Evolutionary conservation across 208 protist species (phyloP).

Genomic region (Herpetomonas tarakana): DNA sequence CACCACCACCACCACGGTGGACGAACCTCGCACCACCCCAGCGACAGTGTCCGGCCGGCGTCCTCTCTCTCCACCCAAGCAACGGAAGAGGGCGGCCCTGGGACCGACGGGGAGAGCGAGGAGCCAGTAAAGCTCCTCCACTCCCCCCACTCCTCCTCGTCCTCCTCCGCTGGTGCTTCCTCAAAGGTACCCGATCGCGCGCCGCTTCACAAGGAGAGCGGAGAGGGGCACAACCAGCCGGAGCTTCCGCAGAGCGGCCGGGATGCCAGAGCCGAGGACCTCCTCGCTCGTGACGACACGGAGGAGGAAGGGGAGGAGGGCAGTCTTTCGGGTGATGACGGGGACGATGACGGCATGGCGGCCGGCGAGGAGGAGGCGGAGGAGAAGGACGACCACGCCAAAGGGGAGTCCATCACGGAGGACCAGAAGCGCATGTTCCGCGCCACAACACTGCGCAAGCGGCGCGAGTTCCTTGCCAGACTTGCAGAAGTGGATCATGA

Average conservation of each 20-base stretch:
- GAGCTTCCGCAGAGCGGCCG: background rate
- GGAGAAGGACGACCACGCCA: background rate
- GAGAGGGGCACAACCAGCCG: no score
- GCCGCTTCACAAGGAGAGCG: no score
- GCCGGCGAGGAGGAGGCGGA: background rate
- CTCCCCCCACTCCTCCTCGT: no score
- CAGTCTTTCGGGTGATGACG: background rate
- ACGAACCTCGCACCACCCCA: background rate
- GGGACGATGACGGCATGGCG: slow-evolving; percentile 1
- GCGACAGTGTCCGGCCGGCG: no score
- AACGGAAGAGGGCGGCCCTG: background rate
- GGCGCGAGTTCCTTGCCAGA: background rate
- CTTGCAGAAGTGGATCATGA: background rate
- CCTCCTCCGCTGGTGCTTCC: no score
- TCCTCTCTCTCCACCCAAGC: no score
- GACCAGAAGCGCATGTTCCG: background rate
- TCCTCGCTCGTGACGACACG: background rate
- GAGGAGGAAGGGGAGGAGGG: background rate
- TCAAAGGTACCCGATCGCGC: no score
- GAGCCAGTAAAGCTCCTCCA: no score
- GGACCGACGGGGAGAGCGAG: background rate
- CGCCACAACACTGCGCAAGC: background rate
- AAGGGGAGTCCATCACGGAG: background rate
- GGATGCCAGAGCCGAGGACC: background rate
- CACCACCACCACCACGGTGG: background rate